Base-by-base conservation (phyloP, 495 filamentous ascomycete species). In the Cudoniella acicularis region DNA sequence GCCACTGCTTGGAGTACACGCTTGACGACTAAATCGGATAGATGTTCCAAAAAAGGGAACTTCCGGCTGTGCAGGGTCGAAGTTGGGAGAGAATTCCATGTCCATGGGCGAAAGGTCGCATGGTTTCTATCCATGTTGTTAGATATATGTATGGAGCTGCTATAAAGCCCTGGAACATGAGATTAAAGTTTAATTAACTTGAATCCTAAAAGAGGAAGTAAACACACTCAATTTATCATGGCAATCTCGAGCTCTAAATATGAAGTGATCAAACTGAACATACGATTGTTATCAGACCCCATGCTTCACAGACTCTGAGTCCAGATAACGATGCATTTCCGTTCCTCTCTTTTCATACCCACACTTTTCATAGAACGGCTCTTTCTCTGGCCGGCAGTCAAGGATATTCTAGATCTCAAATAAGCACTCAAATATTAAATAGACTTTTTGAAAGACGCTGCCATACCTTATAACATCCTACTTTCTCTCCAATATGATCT, bases 381-480 rank as follows among this genome's bases (percentile, higher is more conserved):
- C 56, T 41, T 59, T 59, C 11, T 43, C 26, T 21, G 22, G 13
- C 3, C 24, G 9, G 27, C 49, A 52, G 21, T 59, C 56, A 46
- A 59, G 49, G 20, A 59, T 59, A 4, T 26, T 59, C 56, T 59
- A 51, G 11, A 8, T 4, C 17, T 17, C 1, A n/a, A 17, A 42
- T 58, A 13, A 58, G 48, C 46, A 57, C 18, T 10, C 6, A 2
- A 42, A 30, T 18, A 11, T 30, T 3, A 11, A 30, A 9, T 11
- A 8, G 20, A 50, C 10, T 11, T 13, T 36, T 13, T 36, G 30
- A 36, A 6, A 36, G 13, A 36, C 4, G 30, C 30, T 13, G 30
- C 21, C 0, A 20, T 53, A 53, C 56, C 57, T 72, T 72, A 51
- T 72, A 72, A 45, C 70, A 72, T 13, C 70, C 70, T 2, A 63